These are phyloP conservation scores for Lipomyces yamanashiensis DNA, from an alignment of 805 yeast genomes.

Conservation along the genomic window DNA sequence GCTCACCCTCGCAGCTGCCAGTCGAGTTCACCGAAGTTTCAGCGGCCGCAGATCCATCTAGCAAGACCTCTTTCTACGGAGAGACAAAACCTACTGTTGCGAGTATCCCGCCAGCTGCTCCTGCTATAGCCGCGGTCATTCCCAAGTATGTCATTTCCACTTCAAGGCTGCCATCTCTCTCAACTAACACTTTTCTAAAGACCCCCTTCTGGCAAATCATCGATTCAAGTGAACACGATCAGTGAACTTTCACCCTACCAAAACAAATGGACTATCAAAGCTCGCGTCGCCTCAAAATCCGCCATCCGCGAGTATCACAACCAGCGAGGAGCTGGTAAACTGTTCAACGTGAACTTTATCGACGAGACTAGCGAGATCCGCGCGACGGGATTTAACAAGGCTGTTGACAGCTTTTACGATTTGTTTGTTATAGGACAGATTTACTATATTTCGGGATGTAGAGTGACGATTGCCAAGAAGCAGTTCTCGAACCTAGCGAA, in stretches of 20 bases:
- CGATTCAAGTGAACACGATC: conserved; percentile 60
- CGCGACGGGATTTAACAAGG: conserved; percentile 91
- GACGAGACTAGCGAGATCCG: conserved; percentile 96
- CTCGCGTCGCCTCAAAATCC: conserved; percentile 85
- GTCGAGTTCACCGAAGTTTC: conserved; percentile 3
- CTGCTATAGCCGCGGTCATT: background rate
- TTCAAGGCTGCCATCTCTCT: background rate
- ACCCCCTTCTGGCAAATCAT: background rate
- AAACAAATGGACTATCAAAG: conserved; percentile 89
- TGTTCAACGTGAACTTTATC: conserved; percentile 82
- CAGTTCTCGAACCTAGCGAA: conserved; percentile 82
- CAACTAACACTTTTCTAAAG: background rate
- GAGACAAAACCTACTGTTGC: conserved; percentile 5
- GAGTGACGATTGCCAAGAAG: conserved; percentile 81
- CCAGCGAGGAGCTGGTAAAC: conserved; percentile 84
- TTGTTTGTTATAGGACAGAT: conserved; percentile 85
- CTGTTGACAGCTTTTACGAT: conserved; percentile 78
- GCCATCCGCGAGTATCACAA: conserved; percentile 89
- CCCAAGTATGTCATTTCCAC: background rate
- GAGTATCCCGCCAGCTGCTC: background rate
- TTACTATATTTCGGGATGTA: conserved; percentile 79
- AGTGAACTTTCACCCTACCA: conserved; percentile 91
- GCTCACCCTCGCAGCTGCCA: conserved; percentile 24
- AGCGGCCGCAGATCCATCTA: conserved; percentile 1
- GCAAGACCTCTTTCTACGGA: conserved; percentile 28